Conservation (phyloP, 1,139 yeast species). For the Meyerozyma carpophila region DNA sequence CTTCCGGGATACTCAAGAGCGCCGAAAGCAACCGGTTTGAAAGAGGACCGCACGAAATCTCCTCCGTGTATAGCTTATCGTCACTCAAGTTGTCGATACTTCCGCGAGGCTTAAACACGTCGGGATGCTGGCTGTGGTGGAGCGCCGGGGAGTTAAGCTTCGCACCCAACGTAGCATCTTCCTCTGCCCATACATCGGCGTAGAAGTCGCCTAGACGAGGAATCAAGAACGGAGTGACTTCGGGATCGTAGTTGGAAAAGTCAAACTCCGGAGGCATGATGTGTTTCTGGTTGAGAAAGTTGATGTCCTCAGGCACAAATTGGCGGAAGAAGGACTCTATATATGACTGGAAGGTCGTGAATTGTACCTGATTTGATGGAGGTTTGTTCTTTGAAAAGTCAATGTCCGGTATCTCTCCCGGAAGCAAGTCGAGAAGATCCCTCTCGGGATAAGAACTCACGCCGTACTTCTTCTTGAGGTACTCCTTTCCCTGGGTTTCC, state of each 20-base stretch:
- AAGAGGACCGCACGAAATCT: conserved; percentile 86
- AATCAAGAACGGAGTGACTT: conserved; percentile 61
- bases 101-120: conserved; percentile 56
- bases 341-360: conserved; percentile 78
- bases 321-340: conserved; percentile 81
- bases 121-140: conserved; percentile 25
- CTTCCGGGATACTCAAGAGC: conserved; percentile 52
- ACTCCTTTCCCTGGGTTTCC: conserved; percentile 64
- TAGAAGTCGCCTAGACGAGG: conserved; percentile 85
- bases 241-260: conserved; percentile 53
- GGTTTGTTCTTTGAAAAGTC: conserved; percentile 79
- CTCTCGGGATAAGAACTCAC: conserved; percentile 85
- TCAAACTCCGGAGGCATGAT: conserved; percentile 52
- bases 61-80: conserved; percentile 62
- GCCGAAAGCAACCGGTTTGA: conserved; percentile 85
- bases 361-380: conserved; percentile 89
- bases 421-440: conserved; percentile 70
- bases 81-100: conserved; percentile 57
- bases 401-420: conserved; percentile 82
- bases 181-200: conserved; percentile 81
- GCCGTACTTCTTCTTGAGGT: conserved; percentile 69
- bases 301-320: conserved; percentile 74
- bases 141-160: conserved; percentile 36
- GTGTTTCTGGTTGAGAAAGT: conserved; percentile 59
- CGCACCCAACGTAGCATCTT: conserved; percentile 49